phyloP scores from a whole-genome alignment of 495 filamentous ascomycete species.

The Entonaema liquescens region DNA sequence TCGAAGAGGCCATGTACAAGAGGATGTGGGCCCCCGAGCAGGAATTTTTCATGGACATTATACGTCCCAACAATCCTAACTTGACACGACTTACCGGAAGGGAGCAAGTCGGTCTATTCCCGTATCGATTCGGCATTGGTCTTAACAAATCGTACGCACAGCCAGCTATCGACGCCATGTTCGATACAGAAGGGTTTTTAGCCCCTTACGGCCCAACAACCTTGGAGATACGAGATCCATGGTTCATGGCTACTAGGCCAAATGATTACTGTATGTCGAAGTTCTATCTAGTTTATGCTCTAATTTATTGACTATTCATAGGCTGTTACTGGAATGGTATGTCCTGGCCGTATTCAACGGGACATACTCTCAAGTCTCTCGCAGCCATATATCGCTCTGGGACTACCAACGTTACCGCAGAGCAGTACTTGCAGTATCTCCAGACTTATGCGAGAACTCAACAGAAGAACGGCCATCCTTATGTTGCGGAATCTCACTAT shows the following conservation, averaged over 20 bases:
- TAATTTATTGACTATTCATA: constrained; percentile 21
- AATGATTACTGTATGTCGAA: constrained; percentile 47
- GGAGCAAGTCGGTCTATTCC: constrained; percentile 55
- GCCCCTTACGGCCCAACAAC: constrained; percentile 57
- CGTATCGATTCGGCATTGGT: constrained; percentile 55
- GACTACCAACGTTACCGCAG: constrained; percentile 45
- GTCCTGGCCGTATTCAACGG: constrained; percentile 58
- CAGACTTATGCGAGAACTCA: constrained; percentile 53
- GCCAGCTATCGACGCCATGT: constrained; percentile 46
- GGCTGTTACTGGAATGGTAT: constrained; percentile 58
- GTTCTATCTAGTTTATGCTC: no score
- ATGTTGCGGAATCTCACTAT: constrained; percentile 57
- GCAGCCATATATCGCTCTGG: constrained; percentile 48
- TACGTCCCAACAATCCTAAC: constrained; percentile 46
- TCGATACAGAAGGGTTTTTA: constrained; percentile 51
- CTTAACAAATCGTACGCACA: constrained; percentile 44
- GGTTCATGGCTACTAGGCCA: constrained; percentile 51
- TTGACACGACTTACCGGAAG: constrained; percentile 50
- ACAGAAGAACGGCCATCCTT: constrained; percentile 54
- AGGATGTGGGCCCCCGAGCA: constrained; percentile 52
- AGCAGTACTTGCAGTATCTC: constrained; percentile 50
- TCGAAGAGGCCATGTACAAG: constrained; percentile 51
- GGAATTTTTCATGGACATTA: constrained; percentile 57
- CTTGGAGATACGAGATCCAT: constrained; percentile 52
- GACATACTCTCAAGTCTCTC: constrained; percentile 48